Conservation (phyloP, 1,284 basidiomycete genomes). For the Cystobasidium slooffiae region DNA sequence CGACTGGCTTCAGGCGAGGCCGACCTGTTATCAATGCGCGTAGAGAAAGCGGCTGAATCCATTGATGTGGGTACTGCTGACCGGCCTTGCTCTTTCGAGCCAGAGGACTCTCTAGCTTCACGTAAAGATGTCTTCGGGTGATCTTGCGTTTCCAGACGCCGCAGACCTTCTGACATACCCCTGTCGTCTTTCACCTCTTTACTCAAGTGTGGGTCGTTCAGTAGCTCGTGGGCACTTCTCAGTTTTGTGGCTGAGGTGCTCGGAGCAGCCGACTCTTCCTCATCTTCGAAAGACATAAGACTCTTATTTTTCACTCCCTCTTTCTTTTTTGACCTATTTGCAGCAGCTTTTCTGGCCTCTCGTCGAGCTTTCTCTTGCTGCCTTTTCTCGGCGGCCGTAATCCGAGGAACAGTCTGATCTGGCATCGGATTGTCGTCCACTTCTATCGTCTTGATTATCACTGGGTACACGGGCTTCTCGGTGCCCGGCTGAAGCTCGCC, state of each 20-base stretch:
- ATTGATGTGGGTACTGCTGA: not conserved
- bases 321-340: constrained; percentile 16
- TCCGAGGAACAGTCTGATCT: constrained; percentile 90
- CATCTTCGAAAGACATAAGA: constrained; percentile 82
- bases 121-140: not conserved
- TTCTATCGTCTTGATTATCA: constrained; percentile 79
- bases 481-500: constrained; percentile 70
- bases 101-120: not conserved
- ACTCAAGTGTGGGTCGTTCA: constrained; percentile 48
- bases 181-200: constrained; percentile 49
- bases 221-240: constrained; percentile 60
- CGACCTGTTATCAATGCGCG: constrained; percentile 16
- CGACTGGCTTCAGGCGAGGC: not conserved
- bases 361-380: constrained; percentile 78
- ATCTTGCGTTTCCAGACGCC: not conserved
- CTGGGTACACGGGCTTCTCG: constrained; percentile 84
- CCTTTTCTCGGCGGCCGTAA: constrained; percentile 86
- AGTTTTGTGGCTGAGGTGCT: constrained; percentile 69
- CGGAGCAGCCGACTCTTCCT: constrained; percentile 66
- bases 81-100: not conserved
- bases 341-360: constrained; percentile 71
- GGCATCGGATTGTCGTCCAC: constrained; percentile 88
- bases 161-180: constrained; percentile 41
- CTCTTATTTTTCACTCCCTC: constrained; percentile 71
- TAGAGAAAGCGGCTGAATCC: constrained; percentile 37